These are phyloP conservation scores for Suillus bovinus DNA, from an alignment of 768 basidiomycete species.

Conservation along the genomic window DNA sequence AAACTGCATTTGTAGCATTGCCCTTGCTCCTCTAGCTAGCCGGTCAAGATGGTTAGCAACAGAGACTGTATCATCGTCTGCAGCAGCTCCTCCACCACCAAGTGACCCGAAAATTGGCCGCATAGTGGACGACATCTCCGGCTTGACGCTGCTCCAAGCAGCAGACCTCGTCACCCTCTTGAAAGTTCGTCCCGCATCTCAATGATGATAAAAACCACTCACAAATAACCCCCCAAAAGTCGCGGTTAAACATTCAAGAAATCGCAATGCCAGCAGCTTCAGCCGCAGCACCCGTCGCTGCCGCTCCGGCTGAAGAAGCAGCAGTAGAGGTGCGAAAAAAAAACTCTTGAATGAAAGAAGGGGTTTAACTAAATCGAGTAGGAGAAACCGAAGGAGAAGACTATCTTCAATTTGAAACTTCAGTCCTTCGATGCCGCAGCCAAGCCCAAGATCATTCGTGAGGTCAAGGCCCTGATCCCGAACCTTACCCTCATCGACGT, in stretches of 20 bases:
- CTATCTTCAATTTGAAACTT: slow-evolving; percentile 91
- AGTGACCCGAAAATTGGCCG: slow-evolving; percentile 68
- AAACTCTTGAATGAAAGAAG: too few species aligned
- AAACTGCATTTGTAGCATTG: slow-evolving; percentile 14
- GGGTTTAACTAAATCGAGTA: slow-evolving; percentile 25
- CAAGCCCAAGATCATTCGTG: slow-evolving; percentile 97
- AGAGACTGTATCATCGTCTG: slow-evolving; percentile 43
- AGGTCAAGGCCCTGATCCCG: slow-evolving; percentile 94
- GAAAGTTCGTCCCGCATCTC: too few species aligned
- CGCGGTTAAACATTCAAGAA: slow-evolving; percentile 95
- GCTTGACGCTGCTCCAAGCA: slow-evolving; percentile 87
- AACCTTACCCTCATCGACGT: slow-evolving; percentile 98
- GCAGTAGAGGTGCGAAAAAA: slow-evolving; percentile 55
- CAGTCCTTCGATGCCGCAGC: slow-evolving; percentile 90
- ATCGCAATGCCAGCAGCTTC: slow-evolving; percentile 87
- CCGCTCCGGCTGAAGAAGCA: slow-evolving; percentile 61
- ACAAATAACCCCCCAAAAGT: too few species aligned
- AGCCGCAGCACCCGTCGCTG: slow-evolving; percentile 55
- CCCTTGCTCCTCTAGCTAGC: slow-evolving; percentile 26
- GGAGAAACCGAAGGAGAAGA: slow-evolving; percentile 99
- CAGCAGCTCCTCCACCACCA: slow-evolving; percentile 45
- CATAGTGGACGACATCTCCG: slow-evolving; percentile 93
- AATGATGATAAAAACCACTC: too few species aligned
- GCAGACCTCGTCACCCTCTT: slow-evolving; percentile 90
- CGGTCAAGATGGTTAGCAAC: slow-evolving; percentile 60